Base-by-base conservation (phyloP, 2,329 filamentous ascomycete genomes). In the Venturia pyrina region DNA sequence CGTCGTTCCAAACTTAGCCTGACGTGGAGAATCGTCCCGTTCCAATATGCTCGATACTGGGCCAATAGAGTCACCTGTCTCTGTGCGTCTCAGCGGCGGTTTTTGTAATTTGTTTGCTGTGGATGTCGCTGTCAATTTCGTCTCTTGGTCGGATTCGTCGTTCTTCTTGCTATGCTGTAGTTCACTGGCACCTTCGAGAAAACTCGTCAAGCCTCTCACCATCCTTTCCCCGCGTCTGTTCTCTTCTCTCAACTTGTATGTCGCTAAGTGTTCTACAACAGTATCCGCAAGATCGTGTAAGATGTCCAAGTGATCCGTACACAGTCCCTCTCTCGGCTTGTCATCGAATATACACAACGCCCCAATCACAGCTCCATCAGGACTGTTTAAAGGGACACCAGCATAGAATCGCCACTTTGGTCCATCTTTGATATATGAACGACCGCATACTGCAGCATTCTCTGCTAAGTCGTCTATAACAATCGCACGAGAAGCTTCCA, bases 331-430 rank as follows among this genome's bases (percentile, higher is more conserved):
- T 11, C 72, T 70, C 6, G 69, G 67, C 62, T 71, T 70, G 64
- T 70, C 70, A 65, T 75, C 71, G 57, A 75, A 70, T 56, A 75
- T 72, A 67, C 73, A 75, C 64, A 74, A 74, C 43, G 72, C 72
- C 19, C 74, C 74, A 1, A 76, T 70, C 5, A 75, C 66, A 50
- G 71, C 72, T 13, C 73, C 73, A 1, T 71, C 68, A 3, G 72
- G 69, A 48, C 71, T 74, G 37, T 70, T 69, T 11, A 76, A 67
- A 2, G 74, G 74, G 11, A 75, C 73, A 64, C 75, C 74, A 7
- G 72, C 68, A 50, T 75, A 74, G 5, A 72, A 75, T 0, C 69
- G 68, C 62, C 74, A 71, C 53, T 70, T 69, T 2, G 74, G 74
- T 65, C 70, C 74, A 43, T 66, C 69, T 0, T 64, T 65, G 19